A percentile compares a stretch with the other conserved stretches of the same genome.
Evolutionary conservation across 345 rosid species (phyloP).

Genomic region (Sonneratia alba): DNA sequence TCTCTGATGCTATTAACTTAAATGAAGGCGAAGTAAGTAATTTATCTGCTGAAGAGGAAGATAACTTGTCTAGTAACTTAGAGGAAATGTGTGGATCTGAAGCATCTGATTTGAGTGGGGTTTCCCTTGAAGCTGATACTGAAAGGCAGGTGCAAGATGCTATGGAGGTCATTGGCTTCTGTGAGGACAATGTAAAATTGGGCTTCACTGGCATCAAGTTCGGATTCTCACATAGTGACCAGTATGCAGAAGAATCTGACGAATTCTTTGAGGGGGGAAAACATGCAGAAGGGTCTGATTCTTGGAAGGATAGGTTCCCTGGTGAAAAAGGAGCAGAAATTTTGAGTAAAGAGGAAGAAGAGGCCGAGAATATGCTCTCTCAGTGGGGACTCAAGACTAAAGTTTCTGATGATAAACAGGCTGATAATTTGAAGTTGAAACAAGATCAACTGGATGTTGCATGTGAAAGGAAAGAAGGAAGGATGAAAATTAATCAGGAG

Average conservation of each 20-base stretch:
- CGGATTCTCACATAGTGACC: conserved; percentile 29
- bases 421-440: conserved; percentile 1
- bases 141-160: conserved; percentile 26
- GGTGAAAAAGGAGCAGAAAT: conserved; percentile 8
- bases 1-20: neutral
- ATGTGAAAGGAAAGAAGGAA: conserved; percentile 18
- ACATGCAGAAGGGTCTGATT: conserved; percentile 26
- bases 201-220: conserved; percentile 19
- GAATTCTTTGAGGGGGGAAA: conserved; percentile 22
- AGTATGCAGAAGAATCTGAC: conserved; percentile 17
- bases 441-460: conserved; percentile 4
- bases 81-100: conserved; percentile 20
- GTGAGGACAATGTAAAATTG: conserved; percentile 17
- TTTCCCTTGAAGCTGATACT: conserved; percentile 23
- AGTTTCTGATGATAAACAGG: conserved; percentile 9
- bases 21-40: neutral
- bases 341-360: conserved; percentile 5
- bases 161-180: conserved; percentile 20
- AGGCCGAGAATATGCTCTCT: conserved; percentile 11
- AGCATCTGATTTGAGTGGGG: conserved; percentile 25
- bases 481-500: conserved; percentile 14
- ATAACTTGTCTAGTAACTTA: conserved; percentile 21
- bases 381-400: conserved; percentile 8
- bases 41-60: conserved; percentile 21
- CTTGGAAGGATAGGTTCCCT: conserved; percentile 6